Conservation (phyloP, 352 stramenopile genomes). For the Thalassiosira ordinaria region DNA sequence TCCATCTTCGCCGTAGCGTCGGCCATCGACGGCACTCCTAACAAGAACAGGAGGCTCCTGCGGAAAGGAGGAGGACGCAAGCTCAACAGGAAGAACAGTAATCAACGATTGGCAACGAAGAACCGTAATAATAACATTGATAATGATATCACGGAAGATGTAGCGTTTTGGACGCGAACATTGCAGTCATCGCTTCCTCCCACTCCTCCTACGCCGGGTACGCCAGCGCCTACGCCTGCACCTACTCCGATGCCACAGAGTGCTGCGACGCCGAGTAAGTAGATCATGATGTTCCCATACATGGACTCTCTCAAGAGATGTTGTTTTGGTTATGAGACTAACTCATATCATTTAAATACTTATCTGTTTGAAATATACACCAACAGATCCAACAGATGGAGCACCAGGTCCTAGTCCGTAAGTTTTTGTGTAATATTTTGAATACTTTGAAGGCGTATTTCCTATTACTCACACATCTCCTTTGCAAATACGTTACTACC, state of each 20-base stretch:
- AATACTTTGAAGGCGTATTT: too few relatives aligned
- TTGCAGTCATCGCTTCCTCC: slow-evolving; percentile 7
- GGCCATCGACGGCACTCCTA: neutral
- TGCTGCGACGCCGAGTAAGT: too few relatives aligned
- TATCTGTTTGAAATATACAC: too few relatives aligned
- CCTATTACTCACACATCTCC: too few relatives aligned
- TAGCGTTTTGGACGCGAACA: slow-evolving; percentile 21
- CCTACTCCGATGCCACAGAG: neutral
- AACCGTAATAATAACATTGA: neutral
- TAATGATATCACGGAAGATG: slow-evolving; percentile 25
- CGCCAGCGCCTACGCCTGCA: neutral
- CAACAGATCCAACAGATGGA: too few relatives aligned
- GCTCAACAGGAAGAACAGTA: neutral
- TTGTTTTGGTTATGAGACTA: too few relatives aligned
- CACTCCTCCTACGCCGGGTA: neutral
- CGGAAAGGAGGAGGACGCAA: slow-evolving; percentile 11
- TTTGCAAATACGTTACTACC: too few relatives aligned
- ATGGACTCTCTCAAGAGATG: too few relatives aligned
- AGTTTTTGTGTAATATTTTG: too few relatives aligned
- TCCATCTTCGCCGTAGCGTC: neutral
- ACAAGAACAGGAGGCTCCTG: slow-evolving; percentile 3
- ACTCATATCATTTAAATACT: too few relatives aligned
- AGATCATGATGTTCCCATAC: too few relatives aligned
- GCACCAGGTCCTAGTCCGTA: too few relatives aligned
- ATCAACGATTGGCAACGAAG: neutral